A percentile compares a stretch with the other conserved stretches of the same genome.
These are phyloP conservation scores for Trichoderma breve DNA, from an alignment of 2,329 filamentous ascomycete species.

Conservation along the genomic window DNA sequence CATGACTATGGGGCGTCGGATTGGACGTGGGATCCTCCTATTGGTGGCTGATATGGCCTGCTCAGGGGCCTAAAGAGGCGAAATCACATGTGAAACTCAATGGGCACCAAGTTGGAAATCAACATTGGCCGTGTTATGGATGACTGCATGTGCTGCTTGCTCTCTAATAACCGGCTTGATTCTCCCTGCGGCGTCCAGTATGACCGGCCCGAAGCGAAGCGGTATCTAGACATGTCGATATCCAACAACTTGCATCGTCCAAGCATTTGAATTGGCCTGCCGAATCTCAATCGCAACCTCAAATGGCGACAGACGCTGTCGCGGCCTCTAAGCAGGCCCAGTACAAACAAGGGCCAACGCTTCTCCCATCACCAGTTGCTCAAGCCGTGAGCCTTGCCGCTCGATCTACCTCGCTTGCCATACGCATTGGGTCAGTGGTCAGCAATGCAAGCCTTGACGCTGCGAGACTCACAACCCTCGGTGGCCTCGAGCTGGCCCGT, in stretches of 20 bases:
- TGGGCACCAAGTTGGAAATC: constrained; percentile 6
- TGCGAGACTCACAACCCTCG: constrained; percentile 55
- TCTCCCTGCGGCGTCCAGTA: neutral
- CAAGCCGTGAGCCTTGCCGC: constrained; percentile 60
- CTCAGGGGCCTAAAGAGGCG: neutral
- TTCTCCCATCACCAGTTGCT: constrained; percentile 58
- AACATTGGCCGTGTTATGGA: neutral
- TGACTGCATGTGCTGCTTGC: neutral
- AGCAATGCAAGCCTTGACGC: constrained; percentile 52
- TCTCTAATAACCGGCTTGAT: neutral
- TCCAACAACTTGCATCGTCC: neutral
- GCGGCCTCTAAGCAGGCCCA: constrained; percentile 6
- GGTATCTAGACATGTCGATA: neutral
- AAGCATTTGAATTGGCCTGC: neutral
- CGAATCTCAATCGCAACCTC: neutral
- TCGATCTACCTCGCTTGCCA: constrained; percentile 56
- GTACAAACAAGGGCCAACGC: constrained; percentile 37
- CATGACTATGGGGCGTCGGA: neutral
- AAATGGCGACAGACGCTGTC: neutral
- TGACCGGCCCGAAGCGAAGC: neutral
- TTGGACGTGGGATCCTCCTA: constrained; percentile 15
- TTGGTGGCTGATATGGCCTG: constrained; percentile 10
- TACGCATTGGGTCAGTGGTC: constrained; percentile 53
- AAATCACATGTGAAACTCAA: constrained; percentile 18
- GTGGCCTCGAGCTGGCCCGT: constrained; percentile 56